Evolutionary conservation across 1,284 basidiomycete species (phyloP).

Genomic region (Leccinum insolens): DNA sequence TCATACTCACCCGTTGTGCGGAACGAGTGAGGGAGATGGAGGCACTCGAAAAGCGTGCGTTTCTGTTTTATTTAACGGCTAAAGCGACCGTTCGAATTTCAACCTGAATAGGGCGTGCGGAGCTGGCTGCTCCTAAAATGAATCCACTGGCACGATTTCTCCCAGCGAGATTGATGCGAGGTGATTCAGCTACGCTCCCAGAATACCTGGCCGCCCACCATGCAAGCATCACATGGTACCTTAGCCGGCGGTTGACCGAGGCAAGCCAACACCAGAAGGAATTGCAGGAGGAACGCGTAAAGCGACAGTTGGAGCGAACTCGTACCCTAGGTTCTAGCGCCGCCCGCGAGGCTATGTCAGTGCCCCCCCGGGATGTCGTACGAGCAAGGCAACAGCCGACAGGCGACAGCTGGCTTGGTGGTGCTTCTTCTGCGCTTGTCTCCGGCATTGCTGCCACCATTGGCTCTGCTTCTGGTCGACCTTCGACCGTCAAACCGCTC

Average conservation of each 20-base stretch:
- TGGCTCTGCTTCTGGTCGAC: slow-evolving; percentile 45
- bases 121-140: slow-evolving; percentile 60
- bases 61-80: slow-evolving; percentile 14
- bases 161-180: slow-evolving; percentile 64
- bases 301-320: slow-evolving; percentile 78
- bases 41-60: slow-evolving; percentile 79
- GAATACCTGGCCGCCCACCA: slow-evolving; percentile 84
- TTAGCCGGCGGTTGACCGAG: slow-evolving; percentile 76
- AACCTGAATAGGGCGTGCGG: slow-evolving; percentile 57
- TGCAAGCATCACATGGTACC: slow-evolving; percentile 83
- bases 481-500: slow-evolving; percentile 27
- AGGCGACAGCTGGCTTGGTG: slow-evolving; percentile 63
- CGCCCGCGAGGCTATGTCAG: slow-evolving; percentile 55
- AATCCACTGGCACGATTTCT: slow-evolving; percentile 68
- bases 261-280: slow-evolving; percentile 80
- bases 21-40: slow-evolving; percentile 88
- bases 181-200: slow-evolving; percentile 57
- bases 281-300: slow-evolving; percentile 87
- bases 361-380: slow-evolving; percentile 34
- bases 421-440: slow-evolving; percentile 58
- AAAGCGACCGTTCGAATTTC: slow-evolving; percentile 12
- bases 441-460: slow-evolving; percentile 67
- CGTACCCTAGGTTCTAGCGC: slow-evolving; percentile 78
- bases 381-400: slow-evolving; percentile 26
- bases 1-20: slow-evolving; percentile 80